Base-by-base conservation (phyloP, 1,284 basidiomycete genomes). In the Cryptococcus sp. region DNA sequence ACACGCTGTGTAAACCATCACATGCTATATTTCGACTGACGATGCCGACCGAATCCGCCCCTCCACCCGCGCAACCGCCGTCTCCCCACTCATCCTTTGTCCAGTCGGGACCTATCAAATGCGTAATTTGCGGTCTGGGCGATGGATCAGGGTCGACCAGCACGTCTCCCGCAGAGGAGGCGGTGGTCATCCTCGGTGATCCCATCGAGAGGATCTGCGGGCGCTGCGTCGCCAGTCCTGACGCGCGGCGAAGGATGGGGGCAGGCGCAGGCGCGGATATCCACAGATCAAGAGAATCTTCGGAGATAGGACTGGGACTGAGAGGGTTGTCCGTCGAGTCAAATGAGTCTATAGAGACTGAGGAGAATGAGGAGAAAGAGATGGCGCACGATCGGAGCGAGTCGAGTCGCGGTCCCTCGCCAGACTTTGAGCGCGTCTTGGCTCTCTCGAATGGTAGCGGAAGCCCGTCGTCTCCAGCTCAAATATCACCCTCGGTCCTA, bases 31-130 rank as follows among this genome's bases (percentile, higher is more conserved):
- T 40, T 22, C 38, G 20, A 31, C 5, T 23, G 54, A 62, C 27
- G 27, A 76, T 77, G 74, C 74, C 75, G 17, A 65, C 74, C 15
- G 74, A 76, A 64, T 72, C 64, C 16, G 47, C 59, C 46, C 40
- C 58, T 56, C 45, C 66, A 50, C 47, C 66, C 54, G 13, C 61
- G 20, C 47, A 54, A 11, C 50, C 49, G 20, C 47, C 51, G 41
- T 42, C 46, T 16, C 56, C 53, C 44, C 50, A 39, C 45, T 48
- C 50, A 49, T 38, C 56, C 52, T 35, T 35, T 35, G 31, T 35
- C 47, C 52, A 53, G 19, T 20, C 23, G 11, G 62, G 56, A 5
- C 42, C 53, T 13, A 65, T 72, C 62, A 77, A 77, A 64, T 77
- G 75, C 56, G 59, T 70, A 1, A 46, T 70, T 22, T 77, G 75